Percentiles rank a stretch among this genome's conserved stretches.
These are phyloP conservation scores for Penicillium sp. DNA, from an alignment of 2,329 filamentous ascomycete genomes.

Conservation along the genomic window DNA sequence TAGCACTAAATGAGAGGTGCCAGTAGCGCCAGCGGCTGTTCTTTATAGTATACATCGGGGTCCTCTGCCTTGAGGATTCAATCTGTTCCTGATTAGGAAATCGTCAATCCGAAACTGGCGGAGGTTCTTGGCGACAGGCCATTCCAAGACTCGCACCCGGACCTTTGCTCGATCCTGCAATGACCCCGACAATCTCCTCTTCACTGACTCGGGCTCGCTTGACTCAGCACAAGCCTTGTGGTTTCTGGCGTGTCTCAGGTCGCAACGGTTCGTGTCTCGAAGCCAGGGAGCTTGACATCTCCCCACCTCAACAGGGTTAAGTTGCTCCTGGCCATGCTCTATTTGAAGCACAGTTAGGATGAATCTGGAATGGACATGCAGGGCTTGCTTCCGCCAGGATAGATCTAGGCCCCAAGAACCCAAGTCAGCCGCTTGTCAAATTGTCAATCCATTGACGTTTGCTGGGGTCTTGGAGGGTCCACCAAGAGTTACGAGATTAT, in stretches of 20 bases:
- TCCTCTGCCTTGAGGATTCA: not conserved
- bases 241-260: slow-evolving; percentile 4
- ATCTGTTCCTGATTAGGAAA: not conserved
- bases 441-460: not conserved
- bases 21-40: not conserved
- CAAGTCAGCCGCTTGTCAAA: not conserved
- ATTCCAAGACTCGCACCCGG: not conserved
- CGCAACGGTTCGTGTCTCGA: not conserved
- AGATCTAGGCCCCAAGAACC: not conserved
- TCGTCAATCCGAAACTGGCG: slow-evolving; percentile 15
- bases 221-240: slow-evolving; percentile 1
- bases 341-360: slow-evolving; percentile 8
- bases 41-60: not conserved
- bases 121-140: slow-evolving; percentile 12
- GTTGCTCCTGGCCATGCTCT: not conserved
- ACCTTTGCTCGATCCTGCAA: slow-evolving; percentile 6
- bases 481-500: not conserved
- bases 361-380: not conserved
- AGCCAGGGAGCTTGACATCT: not conserved
- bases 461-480: not conserved
- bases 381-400: not conserved
- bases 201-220: not conserved
- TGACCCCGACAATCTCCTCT: not conserved
- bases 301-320: not conserved
- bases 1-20: not conserved